Evolutionary conservation across 1,139 yeast species (phyloP).

Genomic region (Scheffersomyces parashehatae): DNA sequence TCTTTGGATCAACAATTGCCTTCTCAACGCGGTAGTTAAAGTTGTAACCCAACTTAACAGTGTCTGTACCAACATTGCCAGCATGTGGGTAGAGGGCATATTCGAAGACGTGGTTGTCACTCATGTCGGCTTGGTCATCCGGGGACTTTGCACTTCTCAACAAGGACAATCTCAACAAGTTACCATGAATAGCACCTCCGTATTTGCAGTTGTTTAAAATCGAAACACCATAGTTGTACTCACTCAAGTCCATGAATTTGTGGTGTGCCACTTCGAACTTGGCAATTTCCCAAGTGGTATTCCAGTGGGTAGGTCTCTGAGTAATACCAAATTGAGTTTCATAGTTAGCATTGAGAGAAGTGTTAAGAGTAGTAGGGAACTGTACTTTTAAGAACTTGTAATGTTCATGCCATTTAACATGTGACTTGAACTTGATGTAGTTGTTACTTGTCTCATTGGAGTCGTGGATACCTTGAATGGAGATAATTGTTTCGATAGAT

Average conservation of each 20-base stretch:
- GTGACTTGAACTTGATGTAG: constrained; percentile 55
- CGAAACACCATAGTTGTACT: constrained; percentile 83
- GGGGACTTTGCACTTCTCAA: constrained; percentile 89
- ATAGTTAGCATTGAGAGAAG: constrained; percentile 71
- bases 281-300: constrained; percentile 95
- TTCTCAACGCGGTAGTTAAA: constrained; percentile 62
- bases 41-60: constrained; percentile 75
- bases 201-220: constrained; percentile 83
- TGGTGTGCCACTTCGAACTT: constrained; percentile 96
- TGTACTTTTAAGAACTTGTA: constrained; percentile 91
- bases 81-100: constrained; percentile 84
- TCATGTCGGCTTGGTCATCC: constrained; percentile 93
- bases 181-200: constrained; percentile 91
- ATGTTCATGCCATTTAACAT: constrained; percentile 84
- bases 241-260: constrained; percentile 90
- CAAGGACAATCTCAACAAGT: constrained; percentile 77
- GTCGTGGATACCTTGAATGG: constrained; percentile 57
- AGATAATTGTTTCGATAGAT: constrained; percentile 65
- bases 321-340: constrained; percentile 95
- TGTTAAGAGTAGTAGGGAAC: constrained; percentile 82
- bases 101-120: constrained; percentile 71
- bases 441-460: constrained; percentile 34
- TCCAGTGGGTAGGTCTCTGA: constrained; percentile 88
- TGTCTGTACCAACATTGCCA: constrained; percentile 61
- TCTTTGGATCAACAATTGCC: constrained; percentile 18